phyloP scores from a whole-genome alignment of 352 stramenopile genomes.

The Pythium apleroticum region DNA sequence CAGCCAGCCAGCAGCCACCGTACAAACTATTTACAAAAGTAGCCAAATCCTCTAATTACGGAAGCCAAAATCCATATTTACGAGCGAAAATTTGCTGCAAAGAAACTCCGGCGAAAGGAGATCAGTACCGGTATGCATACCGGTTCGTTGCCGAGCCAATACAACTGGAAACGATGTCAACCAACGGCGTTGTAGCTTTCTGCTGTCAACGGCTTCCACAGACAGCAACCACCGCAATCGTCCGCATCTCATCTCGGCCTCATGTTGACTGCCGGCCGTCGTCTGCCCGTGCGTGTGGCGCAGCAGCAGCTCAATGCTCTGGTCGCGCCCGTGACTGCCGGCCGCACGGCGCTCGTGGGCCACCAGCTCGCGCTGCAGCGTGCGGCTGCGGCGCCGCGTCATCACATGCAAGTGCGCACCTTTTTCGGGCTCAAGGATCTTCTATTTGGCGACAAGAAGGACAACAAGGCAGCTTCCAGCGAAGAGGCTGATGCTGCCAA shows the following conservation, averaged over 20 bases:
- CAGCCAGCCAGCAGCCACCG: slow-evolving; percentile 15
- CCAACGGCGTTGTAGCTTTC: slow-evolving; percentile 18
- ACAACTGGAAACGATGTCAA: slow-evolving; percentile 14
- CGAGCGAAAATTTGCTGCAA: background rate
- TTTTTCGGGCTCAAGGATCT: slow-evolving; percentile 70
- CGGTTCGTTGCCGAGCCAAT: slow-evolving; percentile 8
- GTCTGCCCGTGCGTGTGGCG: slow-evolving; percentile 20
- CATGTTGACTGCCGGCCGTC: slow-evolving; percentile 30
- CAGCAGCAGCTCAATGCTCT: slow-evolving; percentile 9
- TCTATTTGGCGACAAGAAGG: slow-evolving; percentile 60
- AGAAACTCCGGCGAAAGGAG: background rate
- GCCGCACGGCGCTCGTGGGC: slow-evolving; percentile 15
- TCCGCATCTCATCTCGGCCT: slow-evolving; percentile 9
- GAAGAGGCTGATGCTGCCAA: slow-evolving; percentile 2
- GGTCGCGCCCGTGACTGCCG: slow-evolving; percentile 14
- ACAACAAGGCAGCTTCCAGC: slow-evolving; percentile 21
- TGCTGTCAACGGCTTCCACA: slow-evolving; percentile 9
- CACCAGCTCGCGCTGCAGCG: slow-evolving; percentile 9
- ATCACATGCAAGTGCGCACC: slow-evolving; percentile 35
- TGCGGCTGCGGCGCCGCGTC: slow-evolving; percentile 1
- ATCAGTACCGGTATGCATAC: slow-evolving; percentile 20
- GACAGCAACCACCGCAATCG: background rate
- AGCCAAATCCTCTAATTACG: slow-evolving; percentile 2
- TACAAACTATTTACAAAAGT: slow-evolving; percentile 18
- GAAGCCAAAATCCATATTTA: background rate